These are phyloP conservation scores for Catharanthus roseus DNA, from an alignment of 257 asterid species.

Conservation along the genomic window DNA sequence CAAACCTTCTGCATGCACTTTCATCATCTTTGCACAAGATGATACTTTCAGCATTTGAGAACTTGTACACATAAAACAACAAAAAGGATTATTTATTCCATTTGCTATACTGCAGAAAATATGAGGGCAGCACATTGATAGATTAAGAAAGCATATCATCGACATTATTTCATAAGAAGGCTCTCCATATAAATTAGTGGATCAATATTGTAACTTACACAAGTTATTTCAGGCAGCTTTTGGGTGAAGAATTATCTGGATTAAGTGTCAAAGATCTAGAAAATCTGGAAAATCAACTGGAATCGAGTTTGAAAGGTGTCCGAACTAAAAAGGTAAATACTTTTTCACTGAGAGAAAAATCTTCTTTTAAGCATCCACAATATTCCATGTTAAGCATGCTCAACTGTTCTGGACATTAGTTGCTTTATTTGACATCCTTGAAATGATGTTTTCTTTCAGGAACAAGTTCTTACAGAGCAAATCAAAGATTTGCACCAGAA, in stretches of 20 bases:
- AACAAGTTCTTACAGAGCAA: constrained; percentile 41
- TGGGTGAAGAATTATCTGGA: constrained; percentile 61
- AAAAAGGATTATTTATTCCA: not conserved
- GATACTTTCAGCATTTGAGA: not conserved
- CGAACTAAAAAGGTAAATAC: constrained; percentile 44
- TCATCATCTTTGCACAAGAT: not conserved
- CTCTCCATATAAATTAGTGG: not conserved
- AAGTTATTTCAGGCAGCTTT: constrained; percentile 45
- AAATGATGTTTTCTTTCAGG: constrained; percentile 33
- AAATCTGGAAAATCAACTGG: constrained; percentile 53
- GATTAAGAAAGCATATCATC: too few relatives aligned
- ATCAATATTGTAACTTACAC: not conserved
- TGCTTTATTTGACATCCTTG: not conserved
- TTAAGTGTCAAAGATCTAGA: constrained; percentile 47
- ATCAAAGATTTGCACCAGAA: constrained; percentile 51
- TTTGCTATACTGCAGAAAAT: not conserved
- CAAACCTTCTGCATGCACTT: not conserved
- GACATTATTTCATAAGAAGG: not conserved
- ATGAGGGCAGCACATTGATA: not conserved
- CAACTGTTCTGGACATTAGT: not conserved
- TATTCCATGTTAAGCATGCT: not conserved
- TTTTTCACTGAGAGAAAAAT: not conserved
- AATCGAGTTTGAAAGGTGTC: constrained; percentile 53
- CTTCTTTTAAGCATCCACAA: not conserved
- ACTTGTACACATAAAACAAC: not conserved